A percentile compares a stretch with the other conserved stretches of the same genome.
Conservation (phyloP, 139 green algal species). For the Coelastrella sp. region DNA sequence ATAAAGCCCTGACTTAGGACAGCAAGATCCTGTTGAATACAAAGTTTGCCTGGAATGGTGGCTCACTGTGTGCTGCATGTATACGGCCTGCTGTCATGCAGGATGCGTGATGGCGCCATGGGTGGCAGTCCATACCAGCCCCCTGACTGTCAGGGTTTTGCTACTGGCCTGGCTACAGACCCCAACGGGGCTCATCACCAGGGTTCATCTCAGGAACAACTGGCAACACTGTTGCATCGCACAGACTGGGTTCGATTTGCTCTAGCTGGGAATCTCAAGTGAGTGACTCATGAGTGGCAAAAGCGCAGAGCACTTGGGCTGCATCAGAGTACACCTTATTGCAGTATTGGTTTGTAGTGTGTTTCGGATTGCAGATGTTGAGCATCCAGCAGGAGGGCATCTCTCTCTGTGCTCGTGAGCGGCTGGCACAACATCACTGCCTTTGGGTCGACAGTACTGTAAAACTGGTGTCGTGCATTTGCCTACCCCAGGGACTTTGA, state of each 20-base stretch:
- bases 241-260: conserved; percentile 71
- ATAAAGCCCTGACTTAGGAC: too few relatives aligned
- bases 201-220: conserved; percentile 49
- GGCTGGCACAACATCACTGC: background rate
- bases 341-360: too few relatives aligned
- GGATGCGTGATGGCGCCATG: conserved; percentile 83
- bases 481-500: conserved; percentile 27
- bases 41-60: too few relatives aligned
- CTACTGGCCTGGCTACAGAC: conserved; percentile 76
- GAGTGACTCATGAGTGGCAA: background rate
- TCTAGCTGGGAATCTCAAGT: conserved; percentile 81
- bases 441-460: background rate
- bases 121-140: conserved; percentile 82
- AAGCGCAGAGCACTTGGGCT: background rate
- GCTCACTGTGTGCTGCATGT: background rate
- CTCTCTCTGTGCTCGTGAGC: too few relatives aligned
- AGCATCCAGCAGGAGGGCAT: too few relatives aligned
- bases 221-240: conserved; percentile 63
- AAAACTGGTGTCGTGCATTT: background rate
- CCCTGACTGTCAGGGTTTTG: conserved; percentile 73
- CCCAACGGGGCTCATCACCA: conserved; percentile 58
- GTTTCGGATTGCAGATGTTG: too few relatives aligned
- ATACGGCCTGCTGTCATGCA: conserved; percentile 18
- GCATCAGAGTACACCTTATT: background rate
- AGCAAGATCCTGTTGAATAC: too few relatives aligned